Base-by-base conservation (phyloP, 345 rosid species). In the Conringia planisiliqua region DNA sequence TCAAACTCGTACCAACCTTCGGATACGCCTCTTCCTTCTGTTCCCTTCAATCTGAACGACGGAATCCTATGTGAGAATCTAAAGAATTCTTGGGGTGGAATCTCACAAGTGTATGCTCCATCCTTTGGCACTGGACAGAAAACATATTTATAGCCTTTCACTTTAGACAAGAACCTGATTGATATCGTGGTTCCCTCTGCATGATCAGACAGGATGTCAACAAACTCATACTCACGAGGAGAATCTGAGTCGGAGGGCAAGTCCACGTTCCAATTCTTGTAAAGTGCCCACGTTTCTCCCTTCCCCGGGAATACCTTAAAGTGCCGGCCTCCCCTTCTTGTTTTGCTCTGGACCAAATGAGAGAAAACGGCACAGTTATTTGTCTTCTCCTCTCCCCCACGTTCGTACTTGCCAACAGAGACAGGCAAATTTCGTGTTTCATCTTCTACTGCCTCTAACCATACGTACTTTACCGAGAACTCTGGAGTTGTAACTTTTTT, bases 231-330 rank as follows among this genome's bases (percentile, higher is more conserved):
- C 58, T 75, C 75, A 24, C 84, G 80, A 32, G 66, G 46, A 81
- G 84, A 82, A 54, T 80, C 85, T 33, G 90, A 84, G 24, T 85
- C 81, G 9, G 85, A 74, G 9, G 85, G 72, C 87, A 86, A 80
- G n/a, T 72, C 75, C 17, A 74, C 66, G 75, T 90, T 80, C 93
- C 96, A 87, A 64, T 86, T 80, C 84, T 80, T 91, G 75, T 79
- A 95, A 55, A 91, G 81, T 27, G 97, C 96, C 99, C 99, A 95
- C 7, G 74, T 87, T 80, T 95, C 93, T 61, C 97, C 97, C 68
- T 78, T 82, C 67, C 68, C 76, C 66, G 99, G 99, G 75, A 85
- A 85, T 50, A 95, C 48, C 14, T 66, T 85, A 63, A 79, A 75
- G 6, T 66, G 32, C 81, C 80, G 30, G 74, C 56, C 36, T 46